A percentile compares a stretch with the other conserved stretches of the same genome.
phyloP scores from a whole-genome alignment of 148 eudicot species.

The Euryodendron excelsum region DNA sequence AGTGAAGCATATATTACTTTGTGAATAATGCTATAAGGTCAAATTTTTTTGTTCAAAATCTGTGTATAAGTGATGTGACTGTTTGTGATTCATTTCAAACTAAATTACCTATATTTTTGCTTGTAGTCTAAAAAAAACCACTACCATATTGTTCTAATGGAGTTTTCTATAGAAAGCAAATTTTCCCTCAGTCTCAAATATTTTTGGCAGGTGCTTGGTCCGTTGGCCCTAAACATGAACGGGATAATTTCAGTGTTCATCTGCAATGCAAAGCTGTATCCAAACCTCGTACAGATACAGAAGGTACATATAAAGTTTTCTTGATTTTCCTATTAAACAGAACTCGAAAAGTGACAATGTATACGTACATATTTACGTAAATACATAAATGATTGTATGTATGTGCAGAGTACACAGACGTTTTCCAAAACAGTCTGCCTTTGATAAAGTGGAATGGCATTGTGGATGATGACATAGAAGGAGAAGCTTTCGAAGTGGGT shows the following conservation, averaged over 20 bases:
- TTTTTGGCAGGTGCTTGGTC: slow-evolving; percentile 13
- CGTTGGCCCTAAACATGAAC: neutral
- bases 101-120: neutral
- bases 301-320: slow-evolving; percentile 24
- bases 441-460: slow-evolving; percentile 29
- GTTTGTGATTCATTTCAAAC: too few species aligned
- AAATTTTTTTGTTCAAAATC: too few species aligned
- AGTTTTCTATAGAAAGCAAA: neutral
- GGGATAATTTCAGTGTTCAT: neutral
- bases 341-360: neutral
- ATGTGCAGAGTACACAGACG: slow-evolving; percentile 28
- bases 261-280: slow-evolving; percentile 30
- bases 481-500: slow-evolving; percentile 15
- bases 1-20: neutral
- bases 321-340: neutral
- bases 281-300: slow-evolving; percentile 22
- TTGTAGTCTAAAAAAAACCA: neutral
- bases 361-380: neutral
- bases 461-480: slow-evolving; percentile 28
- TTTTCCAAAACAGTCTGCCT: slow-evolving; percentile 21
- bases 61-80: too few species aligned
- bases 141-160: too few species aligned
- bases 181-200: neutral
- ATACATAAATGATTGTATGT: neutral
- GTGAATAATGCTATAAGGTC: too few species aligned